Conservation (phyloP, 2,329 filamentous ascomycete species). For the Alternaria gaisen region DNA sequence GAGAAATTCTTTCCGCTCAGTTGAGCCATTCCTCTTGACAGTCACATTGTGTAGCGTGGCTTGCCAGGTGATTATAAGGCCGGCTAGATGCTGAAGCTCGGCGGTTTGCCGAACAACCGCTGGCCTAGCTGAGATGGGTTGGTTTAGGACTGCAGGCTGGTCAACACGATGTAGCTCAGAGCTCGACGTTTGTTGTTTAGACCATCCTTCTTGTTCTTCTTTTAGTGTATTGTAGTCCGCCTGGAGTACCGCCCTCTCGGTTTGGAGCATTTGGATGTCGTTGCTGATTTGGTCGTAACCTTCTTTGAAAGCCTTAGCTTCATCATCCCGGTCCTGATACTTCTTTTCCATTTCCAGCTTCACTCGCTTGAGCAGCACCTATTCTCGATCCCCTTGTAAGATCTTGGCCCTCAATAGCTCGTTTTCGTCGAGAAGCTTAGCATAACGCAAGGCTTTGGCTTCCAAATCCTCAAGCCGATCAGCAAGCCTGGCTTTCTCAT, state of each 20-base stretch:
- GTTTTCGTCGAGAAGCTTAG: background rate
- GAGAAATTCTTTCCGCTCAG: background rate
- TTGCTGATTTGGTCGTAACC: constrained; percentile 7
- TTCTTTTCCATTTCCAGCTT: background rate
- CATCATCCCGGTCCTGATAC: background rate
- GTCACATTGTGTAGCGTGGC: background rate
- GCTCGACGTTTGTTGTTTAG: background rate
- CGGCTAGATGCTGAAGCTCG: constrained; percentile 2
- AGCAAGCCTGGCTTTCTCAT: constrained; percentile 4
- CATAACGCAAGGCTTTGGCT: background rate
- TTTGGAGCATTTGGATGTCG: background rate
- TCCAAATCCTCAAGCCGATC: background rate
- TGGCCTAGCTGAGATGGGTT: background rate
- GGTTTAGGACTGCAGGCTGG: background rate
- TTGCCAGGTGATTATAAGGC: background rate
- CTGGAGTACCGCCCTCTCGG: constrained; percentile 1
- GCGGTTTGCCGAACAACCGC: background rate
- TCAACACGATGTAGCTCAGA: no score
- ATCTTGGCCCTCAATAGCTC: background rate
- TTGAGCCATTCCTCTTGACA: background rate
- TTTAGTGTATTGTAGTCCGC: background rate
- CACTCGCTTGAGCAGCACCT: background rate
- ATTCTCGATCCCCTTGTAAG: background rate
- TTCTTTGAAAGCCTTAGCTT: background rate
- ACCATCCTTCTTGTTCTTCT: background rate